Evolutionary conservation across 2,329 filamentous ascomycete species (phyloP).

Genomic region (Colletotrichum godetiae): DNA sequence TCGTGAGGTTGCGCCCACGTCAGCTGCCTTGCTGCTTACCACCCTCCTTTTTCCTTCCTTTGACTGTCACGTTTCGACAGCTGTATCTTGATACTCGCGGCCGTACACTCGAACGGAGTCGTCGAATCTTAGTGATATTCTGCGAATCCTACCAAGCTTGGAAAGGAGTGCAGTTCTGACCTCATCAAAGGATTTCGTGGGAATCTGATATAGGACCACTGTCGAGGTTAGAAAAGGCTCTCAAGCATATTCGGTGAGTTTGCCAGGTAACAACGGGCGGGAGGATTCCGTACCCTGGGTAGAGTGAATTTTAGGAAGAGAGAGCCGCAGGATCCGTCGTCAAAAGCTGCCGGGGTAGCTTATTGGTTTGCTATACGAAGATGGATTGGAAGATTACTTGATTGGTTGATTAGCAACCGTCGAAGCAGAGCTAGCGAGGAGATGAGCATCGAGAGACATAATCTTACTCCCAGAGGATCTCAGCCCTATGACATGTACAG

Average conservation of each 20-base stretch:
- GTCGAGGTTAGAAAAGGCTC: not conserved
- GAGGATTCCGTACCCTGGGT: slow-evolving; percentile 8
- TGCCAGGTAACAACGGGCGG: not conserved
- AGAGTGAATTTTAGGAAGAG: not conserved
- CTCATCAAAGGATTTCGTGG: not conserved
- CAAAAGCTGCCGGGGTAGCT: not conserved
- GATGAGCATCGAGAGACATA: not conserved
- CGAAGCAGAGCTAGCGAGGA: slow-evolving; percentile 8
- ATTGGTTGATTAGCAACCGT: slow-evolving; percentile 9
- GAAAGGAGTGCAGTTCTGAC: not conserved
- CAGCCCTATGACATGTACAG: slow-evolving; percentile 27
- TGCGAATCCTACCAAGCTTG: not conserved
- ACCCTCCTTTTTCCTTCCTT: not conserved
- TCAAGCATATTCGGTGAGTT: not conserved
- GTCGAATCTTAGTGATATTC: not conserved
- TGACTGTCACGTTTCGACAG: not conserved
- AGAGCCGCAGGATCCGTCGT: slow-evolving; percentile 25
- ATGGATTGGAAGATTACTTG: not conserved
- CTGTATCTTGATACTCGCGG: not conserved
- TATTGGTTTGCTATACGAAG: slow-evolving; percentile 31
- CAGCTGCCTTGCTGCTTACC: slow-evolving; percentile 32
- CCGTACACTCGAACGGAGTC: not conserved
- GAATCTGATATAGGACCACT: not conserved
- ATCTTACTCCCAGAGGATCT: not conserved
- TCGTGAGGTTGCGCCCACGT: slow-evolving; percentile 16